Evolutionary conservation across 1,284 basidiomycete genomes (phyloP).

Genomic region (Moesziomyces sp.): DNA sequence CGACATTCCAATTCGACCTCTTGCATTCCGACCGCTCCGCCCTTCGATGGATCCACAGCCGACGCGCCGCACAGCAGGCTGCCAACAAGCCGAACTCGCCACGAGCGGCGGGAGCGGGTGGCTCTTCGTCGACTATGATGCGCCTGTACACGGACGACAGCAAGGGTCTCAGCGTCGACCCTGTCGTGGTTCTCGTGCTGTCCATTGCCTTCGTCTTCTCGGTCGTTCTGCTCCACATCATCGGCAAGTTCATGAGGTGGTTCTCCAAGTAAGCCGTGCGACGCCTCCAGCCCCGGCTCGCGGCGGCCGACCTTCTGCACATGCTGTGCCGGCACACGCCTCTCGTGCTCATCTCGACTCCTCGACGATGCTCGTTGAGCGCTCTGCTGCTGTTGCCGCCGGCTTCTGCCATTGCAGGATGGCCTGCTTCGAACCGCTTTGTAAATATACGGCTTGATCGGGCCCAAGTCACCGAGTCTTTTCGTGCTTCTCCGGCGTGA

Average conservation of each 20-base stretch:
- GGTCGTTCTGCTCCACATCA: slow-evolving; percentile 98
- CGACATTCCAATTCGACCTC: background rate
- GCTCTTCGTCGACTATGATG: slow-evolving; percentile 96
- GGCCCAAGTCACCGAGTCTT: background rate
- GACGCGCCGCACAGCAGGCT: slow-evolving; percentile 77
- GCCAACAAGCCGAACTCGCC: slow-evolving; percentile 85
- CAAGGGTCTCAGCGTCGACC: slow-evolving; percentile 96
- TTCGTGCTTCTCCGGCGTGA: background rate
- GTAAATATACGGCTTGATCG: background rate
- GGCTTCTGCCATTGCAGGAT: too few species aligned
- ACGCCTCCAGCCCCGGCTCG: too few species aligned
- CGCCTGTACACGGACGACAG: slow-evolving; percentile 95
- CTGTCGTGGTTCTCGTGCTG: slow-evolving; percentile 95
- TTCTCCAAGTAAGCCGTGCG: slow-evolving; percentile 77
- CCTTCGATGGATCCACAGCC: slow-evolving; percentile 15
- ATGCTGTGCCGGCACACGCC: too few species aligned
- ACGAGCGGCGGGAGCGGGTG: slow-evolving; percentile 92
- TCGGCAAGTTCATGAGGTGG: slow-evolving; percentile 89
- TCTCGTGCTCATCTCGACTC: too few species aligned
- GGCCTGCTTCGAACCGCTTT: background rate
- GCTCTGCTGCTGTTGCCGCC: too few species aligned
- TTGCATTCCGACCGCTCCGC: background rate
- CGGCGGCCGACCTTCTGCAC: too few species aligned
- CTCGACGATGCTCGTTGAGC: too few species aligned
- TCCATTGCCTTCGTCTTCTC: slow-evolving; percentile 98